Percentiles rank a stretch among this genome's conserved stretches.
These are phyloP conservation scores for Pythium utonaiense DNA, from an alignment of 352 stramenopile species.

Conservation along the genomic window DNA sequence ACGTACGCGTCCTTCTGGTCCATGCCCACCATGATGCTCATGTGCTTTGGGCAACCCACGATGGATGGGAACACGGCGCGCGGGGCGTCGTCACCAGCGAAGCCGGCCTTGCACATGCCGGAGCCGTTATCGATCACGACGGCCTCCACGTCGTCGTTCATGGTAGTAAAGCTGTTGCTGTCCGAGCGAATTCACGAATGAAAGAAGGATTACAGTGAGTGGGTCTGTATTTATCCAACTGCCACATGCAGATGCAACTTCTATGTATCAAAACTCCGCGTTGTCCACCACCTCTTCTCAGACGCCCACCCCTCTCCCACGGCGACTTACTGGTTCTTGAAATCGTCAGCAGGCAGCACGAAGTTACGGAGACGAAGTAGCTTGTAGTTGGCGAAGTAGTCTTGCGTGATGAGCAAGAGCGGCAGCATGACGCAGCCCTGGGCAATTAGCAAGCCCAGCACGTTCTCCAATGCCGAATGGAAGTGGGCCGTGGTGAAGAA, in stretches of 20 bases:
- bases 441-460: conserved; percentile 52
- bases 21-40: conserved; percentile 97
- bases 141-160: conserved; percentile 67
- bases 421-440: conserved; percentile 59
- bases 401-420: conserved; percentile 59
- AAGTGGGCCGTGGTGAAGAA: conserved; percentile 72
- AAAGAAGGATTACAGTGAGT: not conserved
- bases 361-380: conserved; percentile 63
- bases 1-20: conserved; percentile 95
- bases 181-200: not conserved
- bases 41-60: conserved; percentile 94
- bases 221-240: conserved; percentile 7
- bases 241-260: not conserved
- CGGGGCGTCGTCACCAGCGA: conserved; percentile 96
- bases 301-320: not conserved
- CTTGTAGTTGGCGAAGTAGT: conserved; percentile 41
- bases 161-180: conserved; percentile 12
- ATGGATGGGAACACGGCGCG: conserved; percentile 97
- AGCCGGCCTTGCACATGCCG: conserved; percentile 99
- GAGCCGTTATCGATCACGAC: conserved; percentile 97
- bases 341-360: conserved; percentile 34
- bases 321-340: conserved; percentile 6
- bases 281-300: conserved; percentile 3
- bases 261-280: conserved; percentile 4
- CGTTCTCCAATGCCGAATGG: conserved; percentile 64